Percentiles rank a stretch among this genome's conserved stretches.
These are phyloP conservation scores for Santalum album DNA, from an alignment of 164 flowering plant genomes.

Conservation along the genomic window DNA sequence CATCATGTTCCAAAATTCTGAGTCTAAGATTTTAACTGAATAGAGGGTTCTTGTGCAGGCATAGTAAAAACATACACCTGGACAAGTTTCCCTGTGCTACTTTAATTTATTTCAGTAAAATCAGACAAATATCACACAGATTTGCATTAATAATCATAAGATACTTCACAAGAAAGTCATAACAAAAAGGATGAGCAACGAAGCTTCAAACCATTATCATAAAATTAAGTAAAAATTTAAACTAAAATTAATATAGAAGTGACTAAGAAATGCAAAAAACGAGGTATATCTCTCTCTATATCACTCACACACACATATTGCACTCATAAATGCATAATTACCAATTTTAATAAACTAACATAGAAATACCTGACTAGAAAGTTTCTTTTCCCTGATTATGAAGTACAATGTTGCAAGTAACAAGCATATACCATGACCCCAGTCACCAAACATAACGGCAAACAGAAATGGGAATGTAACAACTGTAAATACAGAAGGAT, in stretches of 20 bases:
- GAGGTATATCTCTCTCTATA: conserved; percentile 7
- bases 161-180: too few relatives aligned
- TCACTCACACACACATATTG: background rate
- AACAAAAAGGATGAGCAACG: too few relatives aligned
- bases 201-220: background rate
- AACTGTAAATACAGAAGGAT: conserved; percentile 1
- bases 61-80: background rate
- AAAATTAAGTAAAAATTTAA: background rate
- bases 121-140: background rate
- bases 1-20: too few relatives aligned
- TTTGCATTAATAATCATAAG: background rate
- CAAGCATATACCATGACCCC: conserved; percentile 7
- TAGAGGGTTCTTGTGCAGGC: too few relatives aligned
- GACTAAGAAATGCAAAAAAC: background rate
- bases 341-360: background rate
- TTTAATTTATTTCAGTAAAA: background rate
- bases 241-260: background rate
- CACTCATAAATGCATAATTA: too few relatives aligned
- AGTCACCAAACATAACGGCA: conserved; percentile 7
- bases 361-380: conserved; percentile 2
- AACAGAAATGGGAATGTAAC: conserved; percentile 5
- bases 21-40: too few relatives aligned
- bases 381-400: conserved; percentile 4
- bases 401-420: conserved; percentile 4
- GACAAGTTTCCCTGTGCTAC: background rate